Evolutionary conservation across 1,284 basidiomycete species (phyloP).

Genomic region (Neotropicomus parvogracilis): DNA sequence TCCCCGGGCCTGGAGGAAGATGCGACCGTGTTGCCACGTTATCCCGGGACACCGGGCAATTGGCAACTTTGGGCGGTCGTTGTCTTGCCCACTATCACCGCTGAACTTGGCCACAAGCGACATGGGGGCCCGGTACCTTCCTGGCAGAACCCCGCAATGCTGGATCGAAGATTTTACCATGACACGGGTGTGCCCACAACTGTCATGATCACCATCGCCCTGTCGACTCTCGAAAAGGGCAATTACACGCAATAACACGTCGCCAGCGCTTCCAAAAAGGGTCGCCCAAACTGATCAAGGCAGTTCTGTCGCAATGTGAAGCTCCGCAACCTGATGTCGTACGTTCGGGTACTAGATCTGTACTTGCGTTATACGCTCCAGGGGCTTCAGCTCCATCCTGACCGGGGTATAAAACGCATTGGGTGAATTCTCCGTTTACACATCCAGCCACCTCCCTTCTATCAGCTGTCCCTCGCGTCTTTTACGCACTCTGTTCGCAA

Average conservation of each 20-base stretch:
- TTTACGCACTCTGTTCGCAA: slow-evolving; percentile 1
- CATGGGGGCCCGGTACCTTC: slow-evolving; percentile 6
- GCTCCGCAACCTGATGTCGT: slow-evolving; percentile 21
- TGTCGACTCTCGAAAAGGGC: slow-evolving; percentile 9
- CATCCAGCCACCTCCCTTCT: background rate
- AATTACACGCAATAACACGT: slow-evolving; percentile 15
- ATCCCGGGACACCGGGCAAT: background rate
- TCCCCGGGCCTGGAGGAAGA: slow-evolving; percentile 10
- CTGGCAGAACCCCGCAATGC: too few relatives aligned
- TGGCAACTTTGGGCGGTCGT: background rate
- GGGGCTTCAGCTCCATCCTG: slow-evolving; percentile 5
- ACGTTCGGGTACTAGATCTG: slow-evolving; percentile 15
- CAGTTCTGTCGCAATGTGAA: slow-evolving; percentile 19
- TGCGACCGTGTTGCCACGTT: slow-evolving; percentile 17
- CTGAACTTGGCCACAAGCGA: slow-evolving; percentile 17
- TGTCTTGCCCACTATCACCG: slow-evolving; percentile 18
- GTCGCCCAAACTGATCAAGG: slow-evolving; percentile 11
- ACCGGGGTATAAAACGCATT: slow-evolving; percentile 22
- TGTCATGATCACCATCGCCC: slow-evolving; percentile 19
- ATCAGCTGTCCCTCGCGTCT: background rate
- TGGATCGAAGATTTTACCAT: background rate
- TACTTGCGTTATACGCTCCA: slow-evolving; percentile 7
- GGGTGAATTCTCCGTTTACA: background rate
- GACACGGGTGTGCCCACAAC: slow-evolving; percentile 11
- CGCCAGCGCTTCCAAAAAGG: slow-evolving; percentile 18